Base-by-base conservation (phyloP, 768 basidiomycete species). In the Termitomyces titanicus region DNA sequence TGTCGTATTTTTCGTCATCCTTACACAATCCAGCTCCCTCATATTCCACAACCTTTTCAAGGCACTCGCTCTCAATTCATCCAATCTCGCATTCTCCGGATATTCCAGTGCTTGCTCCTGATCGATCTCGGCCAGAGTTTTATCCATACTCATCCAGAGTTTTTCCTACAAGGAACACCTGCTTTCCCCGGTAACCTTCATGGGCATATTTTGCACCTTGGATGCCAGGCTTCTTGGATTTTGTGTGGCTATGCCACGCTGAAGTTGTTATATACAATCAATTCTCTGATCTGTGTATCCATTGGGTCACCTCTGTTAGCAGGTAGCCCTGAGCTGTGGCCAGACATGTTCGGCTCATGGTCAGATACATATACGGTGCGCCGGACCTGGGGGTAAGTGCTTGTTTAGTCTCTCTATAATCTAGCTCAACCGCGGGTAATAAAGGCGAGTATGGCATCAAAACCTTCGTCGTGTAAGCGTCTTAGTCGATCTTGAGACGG, bases 381-480 rank as follows among this genome's bases (percentile, higher is more conserved):
- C 31, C 50, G 50, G n/a, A 31, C 25, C 2, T 51, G 50, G 50
- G 29, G 50, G 50, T 51, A 24, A 51, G 38, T 24, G 27, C n/a
- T 22, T 10, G 8, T 31, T 4, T 15, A 18, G 29, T 29, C 29
- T 29, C 29, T 29, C 29, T 3, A 29, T 29, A 29, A 29, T 4
- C 9, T 29, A 9, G 9, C 29, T 29, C 29, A 29, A 29, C n/a
- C n/a, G n/a, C n/a, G n/a, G 29, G 29, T 29, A 25, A 17, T n/a
- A 7, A n/a, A 51, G 50, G 22, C 38, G 50, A 29, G 50, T 51
- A 12, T 51, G 50, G 50, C 50, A 51, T 33, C 50, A 51, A 33
- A 40, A 42, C 27, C 50, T 51, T 10, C 50, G 50, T 40, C 50
- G 50, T 20, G 50, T 51, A 51, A 51, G 50, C 18, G 7, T 37